Conservation (phyloP, 2,329 filamentous ascomycete species). For the Talaromyces sp. region DNA sequence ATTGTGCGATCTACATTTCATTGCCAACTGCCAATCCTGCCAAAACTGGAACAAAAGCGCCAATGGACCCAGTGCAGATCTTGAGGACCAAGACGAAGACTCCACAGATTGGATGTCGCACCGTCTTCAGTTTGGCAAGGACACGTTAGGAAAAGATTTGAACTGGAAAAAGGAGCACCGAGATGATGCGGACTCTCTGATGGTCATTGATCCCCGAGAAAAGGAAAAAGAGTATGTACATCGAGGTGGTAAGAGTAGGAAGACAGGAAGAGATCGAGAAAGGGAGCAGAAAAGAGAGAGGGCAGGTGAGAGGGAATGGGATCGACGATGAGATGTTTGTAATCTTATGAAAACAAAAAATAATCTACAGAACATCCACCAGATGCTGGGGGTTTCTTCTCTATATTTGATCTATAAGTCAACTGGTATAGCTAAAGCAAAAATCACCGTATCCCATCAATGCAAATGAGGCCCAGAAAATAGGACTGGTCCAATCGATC, state of each 20-base stretch:
- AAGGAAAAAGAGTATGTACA: slow-evolving; percentile 61
- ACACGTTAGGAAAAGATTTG: slow-evolving; percentile 83
- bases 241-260: slow-evolving; percentile 56
- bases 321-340: slow-evolving; percentile 17
- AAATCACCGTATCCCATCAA: slow-evolving; percentile 23
- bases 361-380: not conserved
- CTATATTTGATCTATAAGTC: not conserved
- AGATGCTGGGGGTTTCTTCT: too few relatives aligned
- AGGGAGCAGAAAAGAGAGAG: slow-evolving; percentile 33
- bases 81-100: slow-evolving; percentile 38
- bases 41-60: slow-evolving; percentile 66
- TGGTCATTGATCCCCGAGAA: slow-evolving; percentile 88
- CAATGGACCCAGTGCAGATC: slow-evolving; percentile 45
- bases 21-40: slow-evolving; percentile 90
- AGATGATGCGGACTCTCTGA: slow-evolving; percentile 63
- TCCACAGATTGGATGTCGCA: slow-evolving; percentile 79
- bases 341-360: not conserved
- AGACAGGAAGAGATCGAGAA: slow-evolving; percentile 41
- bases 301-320: slow-evolving; percentile 34
- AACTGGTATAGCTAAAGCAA: slow-evolving; percentile 8
- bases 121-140: slow-evolving; percentile 77
- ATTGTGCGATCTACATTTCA: slow-evolving; percentile 91
- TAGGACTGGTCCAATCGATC: slow-evolving; percentile 23
- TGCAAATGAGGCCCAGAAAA: slow-evolving; percentile 24
- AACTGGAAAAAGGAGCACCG: slow-evolving; percentile 78